A percentile compares a stretch with the other conserved stretches of the same genome.
Conservation (phyloP, 345 rosid genomes). For the Microthlaspi erraticum region DNA sequence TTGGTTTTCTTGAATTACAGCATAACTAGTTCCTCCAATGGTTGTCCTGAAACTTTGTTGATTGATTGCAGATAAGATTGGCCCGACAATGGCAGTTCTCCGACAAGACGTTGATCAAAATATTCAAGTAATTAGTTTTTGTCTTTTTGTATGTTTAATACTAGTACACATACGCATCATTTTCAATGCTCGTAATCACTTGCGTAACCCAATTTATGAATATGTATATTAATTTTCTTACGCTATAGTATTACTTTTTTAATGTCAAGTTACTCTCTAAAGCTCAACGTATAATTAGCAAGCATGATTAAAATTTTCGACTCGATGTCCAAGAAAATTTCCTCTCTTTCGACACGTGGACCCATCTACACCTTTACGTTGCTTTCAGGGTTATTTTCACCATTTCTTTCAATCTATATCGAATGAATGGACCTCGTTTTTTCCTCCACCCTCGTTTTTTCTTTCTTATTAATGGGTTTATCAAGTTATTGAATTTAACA, state of each 20-base stretch:
- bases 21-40: conserved; percentile 28
- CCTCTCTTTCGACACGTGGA: conserved; percentile 38
- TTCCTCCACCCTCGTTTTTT: neutral
- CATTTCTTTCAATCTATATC: neutral
- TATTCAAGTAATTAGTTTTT: conserved; percentile 59
- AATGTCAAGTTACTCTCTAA: neutral
- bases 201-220: conserved; percentile 24
- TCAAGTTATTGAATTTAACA: neutral
- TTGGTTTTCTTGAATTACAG: conserved; percentile 11
- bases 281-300: conserved; percentile 7
- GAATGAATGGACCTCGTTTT: conserved; percentile 39
- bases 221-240: neutral
- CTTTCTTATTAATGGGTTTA: neutral
- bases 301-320: conserved; percentile 17
- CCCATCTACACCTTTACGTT: conserved; percentile 31
- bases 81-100: conserved; percentile 93
- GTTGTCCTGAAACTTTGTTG: conserved; percentile 27
- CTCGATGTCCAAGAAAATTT: conserved; percentile 10
- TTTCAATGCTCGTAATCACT: conserved; percentile 46
- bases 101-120: conserved; percentile 86
- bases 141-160: conserved; percentile 6
- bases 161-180: conserved; percentile 17
- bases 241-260: neutral
- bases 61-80: conserved; percentile 85
- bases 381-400: conserved; percentile 35